Evolutionary conservation across 2,329 filamentous ascomycete species (phyloP).

Genomic region (Pyricularia pennisetigena): DNA sequence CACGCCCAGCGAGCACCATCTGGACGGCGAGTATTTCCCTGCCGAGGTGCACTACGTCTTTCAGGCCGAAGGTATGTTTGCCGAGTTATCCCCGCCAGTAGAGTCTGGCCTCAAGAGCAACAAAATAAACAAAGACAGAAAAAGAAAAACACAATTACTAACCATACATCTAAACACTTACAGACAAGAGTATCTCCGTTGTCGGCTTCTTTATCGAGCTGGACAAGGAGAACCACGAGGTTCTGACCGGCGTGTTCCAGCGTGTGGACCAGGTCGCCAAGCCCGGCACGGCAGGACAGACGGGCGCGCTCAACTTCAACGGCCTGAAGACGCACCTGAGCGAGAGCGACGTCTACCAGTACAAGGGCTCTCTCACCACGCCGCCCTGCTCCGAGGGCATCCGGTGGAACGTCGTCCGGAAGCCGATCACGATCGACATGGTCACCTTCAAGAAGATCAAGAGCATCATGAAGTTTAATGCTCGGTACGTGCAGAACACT

Average conservation of each 20-base stretch:
- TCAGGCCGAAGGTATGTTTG: constrained; percentile 17
- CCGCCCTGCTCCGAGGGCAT: constrained; percentile 51
- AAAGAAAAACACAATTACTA: not conserved
- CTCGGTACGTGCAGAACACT: constrained; percentile 41
- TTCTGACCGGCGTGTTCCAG: constrained; percentile 26
- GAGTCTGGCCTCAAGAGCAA: too few relatives aligned
- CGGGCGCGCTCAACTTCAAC: constrained; percentile 30
- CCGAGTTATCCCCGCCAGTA: too few relatives aligned
- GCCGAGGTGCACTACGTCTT: constrained; percentile 33
- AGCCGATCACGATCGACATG: constrained; percentile 36
- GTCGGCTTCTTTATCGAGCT: constrained; percentile 27
- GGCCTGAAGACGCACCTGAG: constrained; percentile 12
- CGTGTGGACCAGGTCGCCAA: constrained; percentile 26
- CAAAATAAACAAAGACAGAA: not conserved
- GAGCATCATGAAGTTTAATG: constrained; percentile 44
- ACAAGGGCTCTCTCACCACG: constrained; percentile 51
- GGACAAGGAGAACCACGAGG: constrained; percentile 12
- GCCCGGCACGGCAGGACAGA: constrained; percentile 26
- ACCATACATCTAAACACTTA: constrained; percentile 8
- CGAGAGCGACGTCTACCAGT: constrained; percentile 16
- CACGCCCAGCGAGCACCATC: constrained; percentile 47
- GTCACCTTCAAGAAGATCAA: constrained; percentile 41
- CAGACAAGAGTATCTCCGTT: constrained; percentile 23
- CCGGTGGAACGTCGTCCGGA: constrained; percentile 38
- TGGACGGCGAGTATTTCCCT: constrained; percentile 30